These are phyloP conservation scores for Penstemon newberryi DNA, from an alignment of 257 asterid species.

Conservation along the genomic window DNA sequence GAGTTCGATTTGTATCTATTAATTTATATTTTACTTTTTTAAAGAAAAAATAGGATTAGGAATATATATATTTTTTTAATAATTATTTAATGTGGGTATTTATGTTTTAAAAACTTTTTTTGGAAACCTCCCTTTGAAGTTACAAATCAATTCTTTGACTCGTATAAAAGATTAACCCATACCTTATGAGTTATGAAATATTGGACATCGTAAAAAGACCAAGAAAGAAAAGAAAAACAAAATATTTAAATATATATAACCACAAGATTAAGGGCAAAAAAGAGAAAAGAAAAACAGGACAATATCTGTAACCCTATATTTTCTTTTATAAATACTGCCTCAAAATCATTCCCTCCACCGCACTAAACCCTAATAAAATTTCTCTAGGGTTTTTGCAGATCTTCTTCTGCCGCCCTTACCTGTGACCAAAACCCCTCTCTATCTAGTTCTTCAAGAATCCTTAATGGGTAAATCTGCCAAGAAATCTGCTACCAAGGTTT, in stretches of 20 bases:
- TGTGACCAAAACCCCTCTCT: not conserved
- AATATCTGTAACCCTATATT: not conserved
- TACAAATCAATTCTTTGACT: no score
- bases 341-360: not conserved
- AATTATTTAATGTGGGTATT: no score
- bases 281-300: not conserved
- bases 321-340: not conserved
- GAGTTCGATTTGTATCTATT: no score
- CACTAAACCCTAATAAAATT: slow-evolving; percentile 22
- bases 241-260: not conserved
- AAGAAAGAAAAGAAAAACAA: not conserved
- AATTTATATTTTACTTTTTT: no score
- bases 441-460: not conserved
- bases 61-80: no score
- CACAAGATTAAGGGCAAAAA: not conserved
- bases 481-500: slow-evolving; percentile 39
- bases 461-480: slow-evolving; percentile 38
- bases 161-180: no score
- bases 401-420: not conserved
- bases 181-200: no score
- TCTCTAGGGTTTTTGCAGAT: slow-evolving; percentile 27
- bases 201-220: not conserved
- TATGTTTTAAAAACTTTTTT: no score
- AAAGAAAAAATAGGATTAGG: no score
- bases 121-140: no score